Conservation (phyloP, 106 monocot species). For the Allium sativum region DNA sequence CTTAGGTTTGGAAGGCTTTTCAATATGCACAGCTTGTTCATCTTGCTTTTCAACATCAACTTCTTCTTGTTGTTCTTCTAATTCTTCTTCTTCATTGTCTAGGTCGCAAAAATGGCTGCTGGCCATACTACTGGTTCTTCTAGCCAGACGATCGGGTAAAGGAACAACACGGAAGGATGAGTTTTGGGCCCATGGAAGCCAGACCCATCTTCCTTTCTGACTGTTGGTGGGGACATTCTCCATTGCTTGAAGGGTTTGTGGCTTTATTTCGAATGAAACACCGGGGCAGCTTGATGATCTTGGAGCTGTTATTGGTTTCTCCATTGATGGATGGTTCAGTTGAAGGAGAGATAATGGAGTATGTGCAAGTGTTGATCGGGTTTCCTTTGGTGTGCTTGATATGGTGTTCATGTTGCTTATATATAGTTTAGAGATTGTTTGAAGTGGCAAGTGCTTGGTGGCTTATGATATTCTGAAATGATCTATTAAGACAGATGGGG, state of each 20-base stretch:
- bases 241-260: neutral
- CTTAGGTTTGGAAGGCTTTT: neutral
- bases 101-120: slow-evolving; percentile 50
- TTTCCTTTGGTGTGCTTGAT: too few relatives aligned
- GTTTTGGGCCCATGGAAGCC: slow-evolving; percentile 18
- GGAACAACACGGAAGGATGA: slow-evolving; percentile 13
- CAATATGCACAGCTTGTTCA: neutral
- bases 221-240: neutral
- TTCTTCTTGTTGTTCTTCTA: slow-evolving; percentile 4
- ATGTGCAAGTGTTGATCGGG: too few relatives aligned
- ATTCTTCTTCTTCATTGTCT: neutral
- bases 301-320: neutral
- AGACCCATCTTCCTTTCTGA: slow-evolving; percentile 12
- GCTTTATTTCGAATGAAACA: neutral
- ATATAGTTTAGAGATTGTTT: too few relatives aligned
- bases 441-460: too few relatives aligned
- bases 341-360: too few relatives aligned
- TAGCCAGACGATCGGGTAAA: too few relatives aligned
- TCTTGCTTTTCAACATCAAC: neutral
- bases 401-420: too few relatives aligned
- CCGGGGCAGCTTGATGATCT: neutral
- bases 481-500: too few relatives aligned
- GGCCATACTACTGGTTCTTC: slow-evolving; percentile 8
- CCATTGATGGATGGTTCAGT: too few relatives aligned
- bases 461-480: too few relatives aligned